Evolutionary conservation across 1,139 yeast genomes (phyloP).

Genomic region (Hansenula lynferdii): DNA sequence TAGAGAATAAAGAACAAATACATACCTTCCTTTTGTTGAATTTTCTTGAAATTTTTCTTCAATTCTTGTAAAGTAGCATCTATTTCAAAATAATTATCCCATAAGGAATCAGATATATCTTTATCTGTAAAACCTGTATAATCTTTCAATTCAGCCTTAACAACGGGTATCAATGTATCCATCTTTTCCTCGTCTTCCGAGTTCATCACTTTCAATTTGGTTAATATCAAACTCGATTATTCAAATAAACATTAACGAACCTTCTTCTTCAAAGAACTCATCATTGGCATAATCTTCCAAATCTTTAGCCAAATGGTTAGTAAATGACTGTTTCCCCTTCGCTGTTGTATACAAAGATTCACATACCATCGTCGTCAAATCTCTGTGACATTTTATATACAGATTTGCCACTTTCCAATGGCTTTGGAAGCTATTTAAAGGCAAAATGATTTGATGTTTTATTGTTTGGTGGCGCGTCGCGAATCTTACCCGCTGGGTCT

Average conservation of each 20-base stretch:
- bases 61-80: constrained; percentile 50
- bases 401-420: not conserved
- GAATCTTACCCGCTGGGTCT: not conserved
- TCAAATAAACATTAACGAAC: constrained; percentile 19
- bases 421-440: not conserved
- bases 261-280: constrained; percentile 21
- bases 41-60: constrained; percentile 25
- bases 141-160: constrained; percentile 31
- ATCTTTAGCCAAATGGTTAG: too few relatives aligned
- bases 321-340: too few relatives aligned
- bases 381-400: constrained; percentile 20
- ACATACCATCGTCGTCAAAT: constrained; percentile 18
- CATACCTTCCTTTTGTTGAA: constrained; percentile 13
- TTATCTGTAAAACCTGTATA: constrained; percentile 45
- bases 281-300: constrained; percentile 23
- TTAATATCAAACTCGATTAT: constrained; percentile 9
- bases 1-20: constrained; percentile 5
- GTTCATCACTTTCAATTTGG: constrained; percentile 32
- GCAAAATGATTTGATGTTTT: too few relatives aligned
- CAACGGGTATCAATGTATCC: constrained; percentile 36
- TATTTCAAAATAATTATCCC: constrained; percentile 54
- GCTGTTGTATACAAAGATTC: too few relatives aligned
- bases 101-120: constrained; percentile 55
- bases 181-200: constrained; percentile 49
- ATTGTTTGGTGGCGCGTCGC: not conserved